A percentile compares a stretch with the other conserved stretches of the same genome.
Evolutionary conservation across 139 green algal species (phyloP).

Genomic region (Micractinium conductrix): DNA sequence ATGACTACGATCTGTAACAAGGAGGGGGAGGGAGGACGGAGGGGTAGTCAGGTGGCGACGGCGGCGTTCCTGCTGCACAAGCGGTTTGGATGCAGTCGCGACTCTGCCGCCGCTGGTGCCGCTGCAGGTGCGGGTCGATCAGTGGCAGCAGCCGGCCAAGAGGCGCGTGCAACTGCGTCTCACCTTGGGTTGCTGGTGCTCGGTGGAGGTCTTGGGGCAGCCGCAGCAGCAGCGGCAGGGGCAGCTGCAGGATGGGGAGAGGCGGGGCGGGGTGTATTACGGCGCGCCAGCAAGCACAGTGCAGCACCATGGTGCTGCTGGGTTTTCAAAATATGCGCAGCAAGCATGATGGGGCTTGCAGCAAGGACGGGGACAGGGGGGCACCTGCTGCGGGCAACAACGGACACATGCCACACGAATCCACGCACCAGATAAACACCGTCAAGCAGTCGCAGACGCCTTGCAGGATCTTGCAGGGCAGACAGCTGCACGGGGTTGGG

Average conservation of each 20-base stretch:
- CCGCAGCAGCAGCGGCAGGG: conserved; percentile 42
- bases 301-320: too few species aligned
- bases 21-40: neutral
- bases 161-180: too few species aligned
- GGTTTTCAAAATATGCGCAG: too few species aligned
- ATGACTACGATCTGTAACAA: neutral
- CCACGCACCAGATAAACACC: conserved; percentile 37
- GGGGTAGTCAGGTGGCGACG: too few species aligned
- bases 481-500: conserved; percentile 2
- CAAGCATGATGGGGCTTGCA: neutral
- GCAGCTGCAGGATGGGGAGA: neutral
- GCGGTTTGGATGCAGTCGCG: too few species aligned
- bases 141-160: too few species aligned
- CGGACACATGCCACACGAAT: neutral
- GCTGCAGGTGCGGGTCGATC: too few species aligned
- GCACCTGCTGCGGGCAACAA: neutral
- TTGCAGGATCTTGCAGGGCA: conserved; percentile 38
- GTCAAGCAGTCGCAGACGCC: conserved; percentile 23
- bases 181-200: neutral
- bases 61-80: too few species aligned
- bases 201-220: conserved; percentile 34
- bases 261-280: too few species aligned
- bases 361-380: neutral
- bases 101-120: too few species aligned
- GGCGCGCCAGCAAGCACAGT: too few species aligned